phyloP scores from a whole-genome alignment of 306 rosid genomes.

The Castanea crenata region DNA sequence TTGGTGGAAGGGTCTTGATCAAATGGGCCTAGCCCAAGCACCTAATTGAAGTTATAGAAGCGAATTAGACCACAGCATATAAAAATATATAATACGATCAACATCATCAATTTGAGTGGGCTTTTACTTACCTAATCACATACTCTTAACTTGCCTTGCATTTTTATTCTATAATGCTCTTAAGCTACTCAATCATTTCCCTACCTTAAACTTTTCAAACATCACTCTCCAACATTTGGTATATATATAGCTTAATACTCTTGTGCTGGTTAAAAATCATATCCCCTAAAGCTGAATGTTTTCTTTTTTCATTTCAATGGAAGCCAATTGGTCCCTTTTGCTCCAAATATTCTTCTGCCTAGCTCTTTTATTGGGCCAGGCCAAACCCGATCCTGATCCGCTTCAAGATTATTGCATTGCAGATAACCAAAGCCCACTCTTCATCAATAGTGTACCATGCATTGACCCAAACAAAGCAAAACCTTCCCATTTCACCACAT shows the following conservation, averaged over 20 bases:
- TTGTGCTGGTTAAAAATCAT: background rate
- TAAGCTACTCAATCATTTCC: conserved; percentile 66
- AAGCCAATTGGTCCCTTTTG: conserved; percentile 18
- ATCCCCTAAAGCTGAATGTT: background rate
- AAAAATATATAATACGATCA: background rate
- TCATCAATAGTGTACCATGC: conserved; percentile 62
- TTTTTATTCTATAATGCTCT: conserved; percentile 44
- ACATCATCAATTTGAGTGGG: conserved; percentile 11
- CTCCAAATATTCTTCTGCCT: conserved; percentile 29
- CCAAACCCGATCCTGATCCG: conserved; percentile 53
- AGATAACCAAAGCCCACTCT: conserved; percentile 34
- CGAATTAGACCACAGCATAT: too few relatives aligned
- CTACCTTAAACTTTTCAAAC: background rate
- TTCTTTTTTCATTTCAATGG: conserved; percentile 26
- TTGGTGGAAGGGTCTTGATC: too few relatives aligned
- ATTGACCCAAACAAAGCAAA: conserved; percentile 51
- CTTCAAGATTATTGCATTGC: conserved; percentile 82
- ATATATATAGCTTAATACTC: background rate
- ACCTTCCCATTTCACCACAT: conserved; percentile 48
- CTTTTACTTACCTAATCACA: background rate
- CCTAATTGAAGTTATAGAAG: too few relatives aligned
- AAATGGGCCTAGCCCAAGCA: too few relatives aligned
- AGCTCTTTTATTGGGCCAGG: conserved; percentile 22
- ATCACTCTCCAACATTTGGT: conserved; percentile 7
- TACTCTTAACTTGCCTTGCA: conserved; percentile 45